phyloP scores from a whole-genome alignment of 2,329 filamentous ascomycete genomes.

The Graphilbum fragrans region DNA sequence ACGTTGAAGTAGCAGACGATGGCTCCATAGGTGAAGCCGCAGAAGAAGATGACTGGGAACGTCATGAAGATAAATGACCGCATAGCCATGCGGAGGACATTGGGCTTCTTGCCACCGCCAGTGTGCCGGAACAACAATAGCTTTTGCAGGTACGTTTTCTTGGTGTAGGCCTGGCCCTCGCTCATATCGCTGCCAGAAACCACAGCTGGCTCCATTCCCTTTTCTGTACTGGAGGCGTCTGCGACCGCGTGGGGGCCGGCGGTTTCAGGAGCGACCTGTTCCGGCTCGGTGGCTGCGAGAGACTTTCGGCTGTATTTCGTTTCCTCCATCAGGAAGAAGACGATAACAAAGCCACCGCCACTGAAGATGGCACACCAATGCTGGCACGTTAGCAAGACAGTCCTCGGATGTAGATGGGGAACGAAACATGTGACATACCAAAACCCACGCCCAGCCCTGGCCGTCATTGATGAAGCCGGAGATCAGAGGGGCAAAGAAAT shows the following conservation, averaged over 20 bases:
- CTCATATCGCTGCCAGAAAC: too few species aligned
- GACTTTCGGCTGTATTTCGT: slow-evolving; percentile 37
- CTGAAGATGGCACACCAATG: slow-evolving; percentile 44
- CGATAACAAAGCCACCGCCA: slow-evolving; percentile 33
- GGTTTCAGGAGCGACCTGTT: too few species aligned
- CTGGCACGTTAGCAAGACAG: too few species aligned
- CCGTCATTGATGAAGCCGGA: slow-evolving; percentile 27
- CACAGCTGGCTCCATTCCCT: too few species aligned
- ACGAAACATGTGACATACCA: too few species aligned
- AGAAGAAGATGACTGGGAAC: slow-evolving; percentile 13
- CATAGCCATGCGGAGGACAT: slow-evolving; percentile 7
- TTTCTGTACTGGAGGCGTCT: too few species aligned
- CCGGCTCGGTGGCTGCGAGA: too few species aligned
- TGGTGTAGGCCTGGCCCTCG: too few species aligned
- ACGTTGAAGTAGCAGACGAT: slow-evolving; percentile 17
- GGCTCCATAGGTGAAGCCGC: slow-evolving; percentile 16
- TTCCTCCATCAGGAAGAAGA: slow-evolving; percentile 49
- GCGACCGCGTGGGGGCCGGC: too few species aligned
- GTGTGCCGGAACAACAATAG: too few species aligned
- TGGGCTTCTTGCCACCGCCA: neutral
- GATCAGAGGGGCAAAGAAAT: slow-evolving; percentile 33
- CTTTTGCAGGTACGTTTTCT: too few species aligned
- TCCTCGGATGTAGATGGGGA: too few species aligned
- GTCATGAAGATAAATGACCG: slow-evolving; percentile 1
- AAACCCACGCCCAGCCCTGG: slow-evolving; percentile 20